A percentile compares a stretch with the other conserved stretches of the same genome.
These are phyloP conservation scores for Clitopilus hobsonii DNA, from an alignment of 768 basidiomycete species.

Conservation along the genomic window DNA sequence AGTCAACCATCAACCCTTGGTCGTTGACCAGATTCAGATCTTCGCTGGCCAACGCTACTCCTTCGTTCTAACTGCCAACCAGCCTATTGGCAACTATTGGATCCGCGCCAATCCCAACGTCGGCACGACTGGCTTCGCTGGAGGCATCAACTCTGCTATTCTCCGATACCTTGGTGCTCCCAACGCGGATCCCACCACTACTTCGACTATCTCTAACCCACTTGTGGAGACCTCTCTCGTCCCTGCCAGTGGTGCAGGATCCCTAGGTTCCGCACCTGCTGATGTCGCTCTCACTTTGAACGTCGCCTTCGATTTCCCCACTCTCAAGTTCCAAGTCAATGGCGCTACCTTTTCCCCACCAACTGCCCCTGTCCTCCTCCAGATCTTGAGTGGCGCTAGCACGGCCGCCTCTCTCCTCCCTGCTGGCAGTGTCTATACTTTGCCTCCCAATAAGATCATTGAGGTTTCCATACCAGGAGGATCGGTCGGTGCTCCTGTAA, in stretches of 20 bases:
- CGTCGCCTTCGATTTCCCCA: slow-evolving; percentile 18
- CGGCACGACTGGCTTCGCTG: slow-evolving; percentile 19
- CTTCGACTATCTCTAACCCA: slow-evolving; percentile 14
- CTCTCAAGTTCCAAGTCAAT: slow-evolving; percentile 24
- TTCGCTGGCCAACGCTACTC: slow-evolving; percentile 42
- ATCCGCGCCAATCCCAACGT: slow-evolving; percentile 29
- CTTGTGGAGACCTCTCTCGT: slow-evolving; percentile 34
- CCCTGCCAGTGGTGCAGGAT: slow-evolving; percentile 20
- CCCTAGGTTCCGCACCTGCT: slow-evolving; percentile 30
- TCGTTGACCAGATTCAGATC: slow-evolving; percentile 33
- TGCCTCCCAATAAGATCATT: slow-evolving; percentile 39
- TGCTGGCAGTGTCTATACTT: slow-evolving; percentile 34
- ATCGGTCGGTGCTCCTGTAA: slow-evolving; percentile 26
- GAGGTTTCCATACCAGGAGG: slow-evolving; percentile 44
- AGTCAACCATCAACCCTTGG: slow-evolving; percentile 27
- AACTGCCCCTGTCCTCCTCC: slow-evolving; percentile 38
- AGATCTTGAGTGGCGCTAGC: slow-evolving; percentile 31
- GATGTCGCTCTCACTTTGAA: slow-evolving; percentile 29
- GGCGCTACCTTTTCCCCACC: slow-evolving; percentile 29
- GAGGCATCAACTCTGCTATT: slow-evolving; percentile 38
- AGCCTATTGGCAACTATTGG: slow-evolving; percentile 39
- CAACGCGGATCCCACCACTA: slow-evolving; percentile 28
- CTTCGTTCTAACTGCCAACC: slow-evolving; percentile 33
- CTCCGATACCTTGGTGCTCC: slow-evolving; percentile 30
- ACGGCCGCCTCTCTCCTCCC: slow-evolving; percentile 31